Base-by-base conservation (phyloP, 306 rosid genomes). In the Benincasa hispida region DNA sequence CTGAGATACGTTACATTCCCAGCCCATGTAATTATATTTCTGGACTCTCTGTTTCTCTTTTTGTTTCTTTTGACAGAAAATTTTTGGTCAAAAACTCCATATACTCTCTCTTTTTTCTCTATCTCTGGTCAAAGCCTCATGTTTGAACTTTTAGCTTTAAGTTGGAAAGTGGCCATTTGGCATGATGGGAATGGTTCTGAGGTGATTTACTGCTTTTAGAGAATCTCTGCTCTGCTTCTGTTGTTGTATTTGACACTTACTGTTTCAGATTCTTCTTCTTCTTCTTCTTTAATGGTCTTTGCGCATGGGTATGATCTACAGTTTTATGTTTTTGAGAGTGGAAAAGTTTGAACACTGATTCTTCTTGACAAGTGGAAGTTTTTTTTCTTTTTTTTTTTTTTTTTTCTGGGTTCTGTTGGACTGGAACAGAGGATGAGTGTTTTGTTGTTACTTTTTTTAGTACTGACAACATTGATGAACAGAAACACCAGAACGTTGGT, bases 1-100 rank as follows among this genome's bases (percentile, higher is more conserved):
- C 96, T 0, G 91, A 88, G 83, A 77, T 74, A 72, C 84, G 83
- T 13, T 82, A 55, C 75, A 85, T 91, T 56, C 98, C 97, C 4
- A 91, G 82, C 75, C 98, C 98, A 48, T 84, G 97, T 93, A 86
- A 84, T n/a, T n/a, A n/a, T n/a, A n/a, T 22, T 28, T 47, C 21
- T 21, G 22, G 56, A 22, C 45, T 51, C 62, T 88, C 74, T 42
- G 18, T 37, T 32, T 13, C 22, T 4, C 56, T 54, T 14, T 27
- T 21, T 57, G 7, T 27, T 47, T 41, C 18, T 25, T 74, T 24
- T 62, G 22, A 47, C 28, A 2, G 9, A 22, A 67, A 67, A 19
- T n/a, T 60, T 74, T 60, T 22, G 54, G 67, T 73, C 57, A 45
- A 45, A 41, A 45, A 12, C 51, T 8, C 17, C 1, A 13, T 10